Evolutionary conservation across 2,329 filamentous ascomycete genomes (phyloP).

Genomic region (Sporothrix globosa): DNA sequence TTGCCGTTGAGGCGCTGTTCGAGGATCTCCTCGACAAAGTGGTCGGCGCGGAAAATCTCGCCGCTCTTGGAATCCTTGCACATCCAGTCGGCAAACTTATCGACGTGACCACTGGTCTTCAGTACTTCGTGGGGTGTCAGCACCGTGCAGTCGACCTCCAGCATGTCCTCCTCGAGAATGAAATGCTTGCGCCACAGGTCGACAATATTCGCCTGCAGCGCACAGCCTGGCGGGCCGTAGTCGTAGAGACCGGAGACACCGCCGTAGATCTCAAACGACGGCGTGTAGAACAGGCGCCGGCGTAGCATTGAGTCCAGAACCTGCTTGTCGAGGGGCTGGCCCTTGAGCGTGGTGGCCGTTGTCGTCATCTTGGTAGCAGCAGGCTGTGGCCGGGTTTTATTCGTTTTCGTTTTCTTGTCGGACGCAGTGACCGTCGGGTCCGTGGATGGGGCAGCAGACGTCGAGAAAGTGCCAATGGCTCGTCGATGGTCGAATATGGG

Average conservation of each 20-base stretch:
- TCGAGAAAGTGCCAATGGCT: constrained; percentile 21
- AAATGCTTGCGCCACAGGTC: constrained; percentile 93
- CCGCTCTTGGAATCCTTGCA: constrained; percentile 98
- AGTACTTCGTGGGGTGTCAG: constrained; percentile 91
- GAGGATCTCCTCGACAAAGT: constrained; percentile 92
- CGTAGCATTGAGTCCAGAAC: constrained; percentile 83
- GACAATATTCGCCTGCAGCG: constrained; percentile 84
- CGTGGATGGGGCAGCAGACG: neutral
- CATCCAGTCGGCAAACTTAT: constrained; percentile 99
- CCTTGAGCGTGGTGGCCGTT: constrained; percentile 73
- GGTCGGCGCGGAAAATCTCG: constrained; percentile 93
- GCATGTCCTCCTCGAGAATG: constrained; percentile 90
- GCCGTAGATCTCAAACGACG: constrained; percentile 93
- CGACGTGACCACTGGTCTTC: constrained; percentile 94
- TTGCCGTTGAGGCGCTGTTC: constrained; percentile 85
- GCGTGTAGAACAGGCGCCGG: constrained; percentile 91
- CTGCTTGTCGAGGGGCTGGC: constrained; percentile 83
- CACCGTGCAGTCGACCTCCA: constrained; percentile 92
- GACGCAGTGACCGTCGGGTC: neutral
- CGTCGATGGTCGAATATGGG: constrained; percentile 14
- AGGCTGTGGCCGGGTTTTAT: neutral
- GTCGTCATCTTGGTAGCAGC: constrained; percentile 31
- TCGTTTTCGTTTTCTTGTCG: neutral
- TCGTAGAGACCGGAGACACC: constrained; percentile 89
- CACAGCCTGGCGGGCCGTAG: constrained; percentile 86